A percentile compares a stretch with the other conserved stretches of the same genome.
Conservation (phyloP, 2,329 filamentous ascomycete species). For the Apiospora sp. region DNA sequence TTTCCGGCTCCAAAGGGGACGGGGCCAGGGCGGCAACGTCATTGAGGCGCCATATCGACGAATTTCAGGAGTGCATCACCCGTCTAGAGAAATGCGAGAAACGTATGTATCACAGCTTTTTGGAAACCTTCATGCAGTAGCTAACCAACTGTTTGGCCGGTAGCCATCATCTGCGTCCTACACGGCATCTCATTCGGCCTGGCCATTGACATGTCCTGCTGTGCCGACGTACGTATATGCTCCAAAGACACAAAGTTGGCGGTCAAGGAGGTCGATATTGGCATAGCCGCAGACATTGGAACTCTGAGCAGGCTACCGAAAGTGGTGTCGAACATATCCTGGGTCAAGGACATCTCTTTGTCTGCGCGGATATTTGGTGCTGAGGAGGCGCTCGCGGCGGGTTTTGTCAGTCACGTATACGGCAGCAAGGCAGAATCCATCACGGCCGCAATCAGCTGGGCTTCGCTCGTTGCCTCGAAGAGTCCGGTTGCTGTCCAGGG, state of each 20-base stretch:
- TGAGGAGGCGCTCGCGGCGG: constrained; percentile 73
- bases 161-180: constrained; percentile 81
- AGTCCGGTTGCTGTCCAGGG: constrained; percentile 70
- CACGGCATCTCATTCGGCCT: constrained; percentile 82
- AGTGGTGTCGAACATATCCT: constrained; percentile 72
- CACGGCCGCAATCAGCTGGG: constrained; percentile 38
- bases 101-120: constrained; percentile 58
- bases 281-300: constrained; percentile 80
- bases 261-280: constrained; percentile 86
- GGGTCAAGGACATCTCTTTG: constrained; percentile 82
- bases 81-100: constrained; percentile 89
- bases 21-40: constrained; percentile 68
- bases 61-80: constrained; percentile 82
- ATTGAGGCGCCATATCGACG: constrained; percentile 73
- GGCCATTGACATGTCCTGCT: constrained; percentile 76
- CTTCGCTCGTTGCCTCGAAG: constrained; percentile 73
- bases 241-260: constrained; percentile 67
- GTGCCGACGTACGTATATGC: constrained; percentile 75
- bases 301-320: constrained; percentile 78
- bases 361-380: constrained; percentile 74
- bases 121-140: neutral
- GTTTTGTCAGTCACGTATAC: constrained; percentile 73
- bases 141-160: neutral
- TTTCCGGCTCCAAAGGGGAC: constrained; percentile 56
- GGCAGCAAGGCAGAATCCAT: constrained; percentile 49